A percentile compares a stretch with the other conserved stretches of the same genome.
These are phyloP conservation scores for Suaeda aralocaspica DNA, from an alignment of 148 eudicot species.

Conservation along the genomic window DNA sequence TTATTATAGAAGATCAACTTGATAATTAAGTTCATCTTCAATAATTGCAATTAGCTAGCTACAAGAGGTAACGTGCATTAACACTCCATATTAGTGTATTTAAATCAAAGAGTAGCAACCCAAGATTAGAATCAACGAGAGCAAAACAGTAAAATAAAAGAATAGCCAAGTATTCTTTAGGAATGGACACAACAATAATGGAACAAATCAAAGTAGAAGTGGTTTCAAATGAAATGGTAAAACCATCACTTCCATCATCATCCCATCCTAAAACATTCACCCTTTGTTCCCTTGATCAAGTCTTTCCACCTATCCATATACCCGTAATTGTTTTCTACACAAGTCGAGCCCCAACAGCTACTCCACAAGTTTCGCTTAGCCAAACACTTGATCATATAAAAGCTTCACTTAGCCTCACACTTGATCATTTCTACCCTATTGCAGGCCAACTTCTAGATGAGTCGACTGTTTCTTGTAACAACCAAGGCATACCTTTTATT, in stretches of 20 bases:
- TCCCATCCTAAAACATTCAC: conserved; percentile 28
- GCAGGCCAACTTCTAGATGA: not conserved
- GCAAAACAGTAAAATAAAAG: too few species aligned
- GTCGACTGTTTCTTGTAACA: conserved; percentile 2
- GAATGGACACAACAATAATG: too few species aligned
- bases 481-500: not conserved
- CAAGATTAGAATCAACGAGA: too few species aligned
- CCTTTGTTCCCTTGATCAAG: conserved; percentile 41
- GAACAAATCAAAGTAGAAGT: conserved; percentile 15
- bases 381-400: not conserved
- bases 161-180: too few species aligned
- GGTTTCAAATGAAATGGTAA: conserved; percentile 38
- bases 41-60: too few species aligned
- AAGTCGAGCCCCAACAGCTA: not conserved
- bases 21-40: too few species aligned
- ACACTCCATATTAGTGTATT: too few species aligned
- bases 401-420: not conserved
- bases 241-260: conserved; percentile 47
- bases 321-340: conserved; percentile 40
- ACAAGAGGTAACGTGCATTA: too few species aligned
- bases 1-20: too few species aligned
- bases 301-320: conserved; percentile 21
- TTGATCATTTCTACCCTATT: conserved; percentile 11
- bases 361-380: too few species aligned
- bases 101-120: too few species aligned